Conservation (phyloP, 768 basidiomycete species). For the Collybia nuda region DNA sequence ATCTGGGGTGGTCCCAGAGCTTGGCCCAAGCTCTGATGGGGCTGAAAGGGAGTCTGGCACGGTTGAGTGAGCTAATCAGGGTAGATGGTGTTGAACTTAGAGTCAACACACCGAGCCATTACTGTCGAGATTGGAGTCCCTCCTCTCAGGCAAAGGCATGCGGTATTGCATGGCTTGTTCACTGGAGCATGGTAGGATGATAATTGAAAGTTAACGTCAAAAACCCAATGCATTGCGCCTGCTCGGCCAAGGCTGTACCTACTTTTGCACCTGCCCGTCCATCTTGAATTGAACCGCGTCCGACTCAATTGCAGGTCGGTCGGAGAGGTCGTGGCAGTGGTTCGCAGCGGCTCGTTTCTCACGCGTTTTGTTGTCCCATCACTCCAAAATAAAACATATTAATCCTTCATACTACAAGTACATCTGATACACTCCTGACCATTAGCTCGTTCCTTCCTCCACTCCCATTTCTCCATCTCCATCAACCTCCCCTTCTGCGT, state of each 20-base stretch:
- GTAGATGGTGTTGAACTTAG: conserved; percentile 20
- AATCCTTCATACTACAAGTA: conserved; percentile 6
- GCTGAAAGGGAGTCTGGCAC: conserved; percentile 46
- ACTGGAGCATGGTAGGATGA: conserved; percentile 32
- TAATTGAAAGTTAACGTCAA: conserved; percentile 11
- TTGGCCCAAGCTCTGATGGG: conserved; percentile 61
- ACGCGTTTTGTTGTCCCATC: conserved; percentile 20
- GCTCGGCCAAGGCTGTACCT: conserved; percentile 23
- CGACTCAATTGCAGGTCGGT: not conserved
- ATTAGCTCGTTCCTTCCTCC: conserved; percentile 21
- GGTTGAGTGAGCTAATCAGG: conserved; percentile 24
- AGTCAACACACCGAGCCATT: conserved; percentile 55
- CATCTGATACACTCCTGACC: not conserved
- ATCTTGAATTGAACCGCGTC: conserved; percentile 34
- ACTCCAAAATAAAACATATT: conserved; percentile 16
- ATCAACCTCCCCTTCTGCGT: conserved; percentile 40
- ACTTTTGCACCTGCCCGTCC: conserved; percentile 33
- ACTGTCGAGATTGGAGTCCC: conserved; percentile 57
- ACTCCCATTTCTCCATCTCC: conserved; percentile 25
- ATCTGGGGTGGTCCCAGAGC: conserved; percentile 55
- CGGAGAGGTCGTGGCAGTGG: conserved; percentile 12
- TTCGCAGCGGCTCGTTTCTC: conserved; percentile 30
- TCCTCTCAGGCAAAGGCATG: conserved; percentile 47
- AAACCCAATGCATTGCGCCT: conserved; percentile 11
- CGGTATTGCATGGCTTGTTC: conserved; percentile 65